A percentile compares a stretch with the other conserved stretches of the same genome.
These are phyloP conservation scores for Choanephora cucurbitarum DNA, from an alignment of 371 early-diverging fungal species.

Conservation along the genomic window DNA sequence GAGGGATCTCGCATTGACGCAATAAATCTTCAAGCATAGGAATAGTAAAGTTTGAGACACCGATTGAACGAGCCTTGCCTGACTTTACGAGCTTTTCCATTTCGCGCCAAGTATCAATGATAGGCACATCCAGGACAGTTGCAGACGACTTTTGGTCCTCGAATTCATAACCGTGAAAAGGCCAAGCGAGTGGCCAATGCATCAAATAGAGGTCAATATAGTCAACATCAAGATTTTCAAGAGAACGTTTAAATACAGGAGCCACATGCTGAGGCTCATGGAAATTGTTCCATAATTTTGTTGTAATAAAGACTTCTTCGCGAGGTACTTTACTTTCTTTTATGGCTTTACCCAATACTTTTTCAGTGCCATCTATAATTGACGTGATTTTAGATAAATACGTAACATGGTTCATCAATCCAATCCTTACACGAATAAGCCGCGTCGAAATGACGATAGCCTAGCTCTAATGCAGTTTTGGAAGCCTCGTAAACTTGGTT, in stretches of 20 bases:
- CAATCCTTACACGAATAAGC: slow-evolving; percentile 40
- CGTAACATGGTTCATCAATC: neutral
- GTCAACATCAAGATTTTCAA: slow-evolving; percentile 71
- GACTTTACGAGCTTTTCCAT: slow-evolving; percentile 71
- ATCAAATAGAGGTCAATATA: slow-evolving; percentile 93
- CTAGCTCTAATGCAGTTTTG: slow-evolving; percentile 39
- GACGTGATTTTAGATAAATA: neutral
- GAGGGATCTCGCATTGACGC: slow-evolving; percentile 67
- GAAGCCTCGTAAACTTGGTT: slow-evolving; percentile 40
- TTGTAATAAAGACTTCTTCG: slow-evolving; percentile 81
- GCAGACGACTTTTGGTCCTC: slow-evolving; percentile 21
- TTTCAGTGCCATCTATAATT: slow-evolving; percentile 56
- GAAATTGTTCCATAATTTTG: slow-evolving; percentile 87
- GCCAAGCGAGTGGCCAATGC: slow-evolving; percentile 45
- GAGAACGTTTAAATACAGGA: slow-evolving; percentile 56
- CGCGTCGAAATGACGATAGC: slow-evolving; percentile 49
- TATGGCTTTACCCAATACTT: slow-evolving; percentile 77
- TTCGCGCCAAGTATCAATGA: slow-evolving; percentile 73
- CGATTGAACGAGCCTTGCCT: slow-evolving; percentile 64
- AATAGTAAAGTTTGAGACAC: slow-evolving; percentile 70
- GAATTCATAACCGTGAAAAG: slow-evolving; percentile 39
- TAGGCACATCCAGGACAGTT: slow-evolving; percentile 43
- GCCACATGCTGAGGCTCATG: slow-evolving; percentile 56
- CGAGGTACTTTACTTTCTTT: slow-evolving; percentile 57
- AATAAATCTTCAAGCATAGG: slow-evolving; percentile 71